Percentiles rank a stretch among this genome's conserved stretches.
phyloP scores from a whole-genome alignment of 2,329 filamentous ascomycete genomes.

The Trichothecium roseum region DNA sequence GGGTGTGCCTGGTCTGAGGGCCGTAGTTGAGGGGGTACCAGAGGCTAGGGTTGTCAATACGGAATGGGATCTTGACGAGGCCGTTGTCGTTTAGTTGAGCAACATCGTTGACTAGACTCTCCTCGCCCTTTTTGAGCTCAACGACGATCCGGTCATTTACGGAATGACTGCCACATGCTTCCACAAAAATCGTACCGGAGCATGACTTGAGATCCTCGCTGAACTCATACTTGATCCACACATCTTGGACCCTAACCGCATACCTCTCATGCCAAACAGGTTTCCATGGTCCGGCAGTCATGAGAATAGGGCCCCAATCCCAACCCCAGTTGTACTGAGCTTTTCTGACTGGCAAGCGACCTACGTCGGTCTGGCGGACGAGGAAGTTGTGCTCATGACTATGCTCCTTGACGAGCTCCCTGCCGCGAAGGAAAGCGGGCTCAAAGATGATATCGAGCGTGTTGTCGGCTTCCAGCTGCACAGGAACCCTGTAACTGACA shows the following conservation, averaged over 20 bases:
- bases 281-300: conserved; percentile 57
- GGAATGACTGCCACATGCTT: conserved; percentile 13
- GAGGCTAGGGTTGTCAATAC: conserved; percentile 37
- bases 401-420: conserved; percentile 40
- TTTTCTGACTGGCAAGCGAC: conserved; percentile 41
- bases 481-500: conserved; percentile 42
- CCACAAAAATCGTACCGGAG: conserved; percentile 3
- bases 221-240: conserved; percentile 33
- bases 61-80: conserved; percentile 3
- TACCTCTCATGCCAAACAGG: conserved; percentile 57
- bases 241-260: conserved; percentile 43
- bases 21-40: conserved; percentile 68
- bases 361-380: conserved; percentile 9
- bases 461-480: conserved; percentile 30
- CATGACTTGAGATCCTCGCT: conserved; percentile 20
- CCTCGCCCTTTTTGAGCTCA: conserved; percentile 12
- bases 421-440: conserved; percentile 40
- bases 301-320: conserved; percentile 58
- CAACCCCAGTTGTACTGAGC: conserved; percentile 63
- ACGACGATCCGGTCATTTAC: conserved; percentile 13
- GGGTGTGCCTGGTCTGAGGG: conserved; percentile 54
- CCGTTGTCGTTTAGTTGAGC: conserved; percentile 46
- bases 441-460: conserved; percentile 46
- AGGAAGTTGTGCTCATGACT: conserved; percentile 33
- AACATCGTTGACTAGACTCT: conserved; percentile 22